Conservation (phyloP, 1,284 basidiomycete genomes). For the Pseudomicrostroma phylloplanum region DNA sequence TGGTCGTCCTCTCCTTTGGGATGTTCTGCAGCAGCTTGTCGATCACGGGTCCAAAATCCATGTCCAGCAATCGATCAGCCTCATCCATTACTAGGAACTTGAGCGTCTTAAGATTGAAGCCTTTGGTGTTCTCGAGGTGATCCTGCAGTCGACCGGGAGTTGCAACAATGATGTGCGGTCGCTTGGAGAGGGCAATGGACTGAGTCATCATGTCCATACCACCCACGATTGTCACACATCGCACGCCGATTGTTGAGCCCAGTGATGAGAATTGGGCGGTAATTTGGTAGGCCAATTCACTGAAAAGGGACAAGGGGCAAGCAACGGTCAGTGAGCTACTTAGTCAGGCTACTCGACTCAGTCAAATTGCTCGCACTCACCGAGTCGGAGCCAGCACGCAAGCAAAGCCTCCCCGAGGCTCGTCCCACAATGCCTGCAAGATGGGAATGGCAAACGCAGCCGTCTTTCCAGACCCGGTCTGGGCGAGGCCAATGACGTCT, state of each 20-base stretch:
- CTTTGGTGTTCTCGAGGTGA: conserved; percentile 96
- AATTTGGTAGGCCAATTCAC: conserved; percentile 95
- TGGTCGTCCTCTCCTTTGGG: conserved; percentile 88
- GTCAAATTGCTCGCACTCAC: background rate
- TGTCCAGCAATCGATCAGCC: conserved; percentile 89
- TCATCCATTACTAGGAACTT: conserved; percentile 95
- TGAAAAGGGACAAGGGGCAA: conserved; percentile 48
- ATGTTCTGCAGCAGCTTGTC: conserved; percentile 95
- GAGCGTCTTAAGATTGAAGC: conserved; percentile 79
- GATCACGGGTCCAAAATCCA: conserved; percentile 95
- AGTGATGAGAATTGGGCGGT: conserved; percentile 90
- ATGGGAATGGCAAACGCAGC: conserved; percentile 95
- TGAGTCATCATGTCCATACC: conserved; percentile 93
- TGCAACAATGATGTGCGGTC: conserved; percentile 76
- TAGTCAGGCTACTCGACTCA: too few species aligned
- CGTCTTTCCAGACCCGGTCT: conserved; percentile 96
- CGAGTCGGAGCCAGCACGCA: conserved; percentile 75
- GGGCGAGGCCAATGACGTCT: conserved; percentile 95
- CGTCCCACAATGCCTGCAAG: conserved; percentile 91
- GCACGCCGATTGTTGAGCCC: conserved; percentile 67
- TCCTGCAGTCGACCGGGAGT: conserved; percentile 92
- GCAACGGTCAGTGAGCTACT: background rate
- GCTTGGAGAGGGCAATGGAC: conserved; percentile 84
- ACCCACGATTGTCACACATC: conserved; percentile 85
- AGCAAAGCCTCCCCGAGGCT: conserved; percentile 87